phyloP scores from a whole-genome alignment of 2,329 filamentous ascomycete species.

The Ceratocystis variospora region DNA sequence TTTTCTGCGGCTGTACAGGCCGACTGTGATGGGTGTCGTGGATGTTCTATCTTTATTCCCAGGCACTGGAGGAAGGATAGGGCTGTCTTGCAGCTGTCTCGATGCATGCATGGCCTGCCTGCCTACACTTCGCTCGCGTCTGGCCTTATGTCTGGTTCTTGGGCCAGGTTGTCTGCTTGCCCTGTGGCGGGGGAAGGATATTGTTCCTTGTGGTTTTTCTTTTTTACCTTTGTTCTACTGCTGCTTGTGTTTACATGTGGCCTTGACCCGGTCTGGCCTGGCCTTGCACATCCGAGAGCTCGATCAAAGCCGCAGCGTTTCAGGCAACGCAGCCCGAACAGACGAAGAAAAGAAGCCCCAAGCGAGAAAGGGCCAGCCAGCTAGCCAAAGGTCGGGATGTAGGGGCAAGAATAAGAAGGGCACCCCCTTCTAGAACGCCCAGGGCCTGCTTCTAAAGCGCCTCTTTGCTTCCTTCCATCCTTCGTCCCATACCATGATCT shows the following conservation, averaged over 20 bases:
- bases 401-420: not conserved
- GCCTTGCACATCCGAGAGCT: conserved; percentile 2
- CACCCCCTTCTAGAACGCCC: not conserved
- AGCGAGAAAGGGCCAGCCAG: not conserved
- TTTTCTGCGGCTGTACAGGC: not conserved
- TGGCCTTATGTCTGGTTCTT: too few relatives aligned
- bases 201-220: too few relatives aligned
- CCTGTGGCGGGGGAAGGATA: too few relatives aligned
- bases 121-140: too few relatives aligned
- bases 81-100: too few relatives aligned
- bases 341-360: not conserved
- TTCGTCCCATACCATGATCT: not conserved
- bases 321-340: not conserved
- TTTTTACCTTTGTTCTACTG: too few relatives aligned
- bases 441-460: not conserved
- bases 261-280: not conserved
- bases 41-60: not conserved
- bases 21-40: not conserved
- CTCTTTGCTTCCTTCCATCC: not conserved
- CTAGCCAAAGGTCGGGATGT: not conserved
- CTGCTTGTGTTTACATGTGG: not conserved
- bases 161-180: too few relatives aligned
- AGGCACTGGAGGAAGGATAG: too few relatives aligned
- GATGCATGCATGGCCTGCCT: too few relatives aligned
- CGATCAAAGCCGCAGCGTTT: conserved; percentile 6